These are phyloP conservation scores for Globisporangium iwayamae DNA, from an alignment of 352 stramenopile species.

Conservation along the genomic window DNA sequence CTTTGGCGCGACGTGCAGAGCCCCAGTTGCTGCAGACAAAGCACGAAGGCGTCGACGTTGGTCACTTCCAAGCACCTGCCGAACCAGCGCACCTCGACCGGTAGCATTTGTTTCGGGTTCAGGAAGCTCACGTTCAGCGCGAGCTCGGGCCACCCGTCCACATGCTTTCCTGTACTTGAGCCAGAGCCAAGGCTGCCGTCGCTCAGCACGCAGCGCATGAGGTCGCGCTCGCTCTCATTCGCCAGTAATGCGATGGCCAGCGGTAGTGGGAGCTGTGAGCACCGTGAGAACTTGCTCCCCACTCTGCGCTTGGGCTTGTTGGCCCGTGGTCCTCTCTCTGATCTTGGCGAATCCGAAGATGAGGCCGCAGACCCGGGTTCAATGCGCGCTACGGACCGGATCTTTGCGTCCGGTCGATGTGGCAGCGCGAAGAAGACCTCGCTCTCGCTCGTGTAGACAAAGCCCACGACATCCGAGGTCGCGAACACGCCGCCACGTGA, in stretches of 20 bases:
- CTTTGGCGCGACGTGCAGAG: conserved; percentile 42
- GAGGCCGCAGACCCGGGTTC: neutral
- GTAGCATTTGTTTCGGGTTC: conserved; percentile 36
- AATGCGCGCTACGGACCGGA: conserved; percentile 25
- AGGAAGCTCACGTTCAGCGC: conserved; percentile 55
- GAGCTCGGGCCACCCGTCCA: conserved; percentile 55
- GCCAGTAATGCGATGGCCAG: conserved; percentile 55
- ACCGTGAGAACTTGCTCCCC: conserved; percentile 21
- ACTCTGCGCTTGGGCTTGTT: neutral
- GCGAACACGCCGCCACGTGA: conserved; percentile 50
- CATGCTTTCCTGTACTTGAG: conserved; percentile 4
- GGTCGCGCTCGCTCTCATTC: conserved; percentile 58
- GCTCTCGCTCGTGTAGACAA: conserved; percentile 23
- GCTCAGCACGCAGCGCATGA: conserved; percentile 35
- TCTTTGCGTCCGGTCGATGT: conserved; percentile 4
- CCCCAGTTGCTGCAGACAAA: conserved; percentile 57
- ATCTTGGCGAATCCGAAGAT: neutral
- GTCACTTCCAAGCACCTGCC: conserved; percentile 41
- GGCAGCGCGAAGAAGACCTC: conserved; percentile 33
- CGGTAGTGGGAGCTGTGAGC: conserved; percentile 54
- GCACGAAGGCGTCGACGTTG: conserved; percentile 56
- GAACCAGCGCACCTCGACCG: conserved; percentile 60
- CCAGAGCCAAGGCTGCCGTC: conserved; percentile 17
- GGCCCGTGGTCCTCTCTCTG: neutral
- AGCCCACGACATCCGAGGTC: conserved; percentile 38